A percentile compares a stretch with the other conserved stretches of the same genome.
These are phyloP conservation scores for Schizosaccharomyces octosporus DNA, from an alignment of 805 yeast genomes.

Conservation along the genomic window DNA sequence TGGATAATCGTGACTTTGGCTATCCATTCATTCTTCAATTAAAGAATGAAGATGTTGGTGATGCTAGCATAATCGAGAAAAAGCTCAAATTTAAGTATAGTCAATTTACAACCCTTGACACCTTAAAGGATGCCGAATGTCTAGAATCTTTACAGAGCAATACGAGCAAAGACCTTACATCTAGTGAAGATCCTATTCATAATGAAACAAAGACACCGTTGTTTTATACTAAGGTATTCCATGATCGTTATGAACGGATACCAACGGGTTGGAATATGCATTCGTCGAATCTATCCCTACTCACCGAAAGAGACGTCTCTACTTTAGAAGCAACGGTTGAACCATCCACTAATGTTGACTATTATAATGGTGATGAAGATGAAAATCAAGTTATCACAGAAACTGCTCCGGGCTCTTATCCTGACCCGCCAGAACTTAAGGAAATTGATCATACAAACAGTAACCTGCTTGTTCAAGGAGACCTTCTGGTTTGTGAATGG, in stretches of 20 bases:
- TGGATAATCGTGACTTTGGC: conserved; percentile 28
- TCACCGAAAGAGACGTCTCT: not conserved
- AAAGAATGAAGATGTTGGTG: conserved; percentile 24
- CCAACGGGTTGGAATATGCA: not conserved
- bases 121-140: not conserved
- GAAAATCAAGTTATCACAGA: not conserved
- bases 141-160: not conserved
- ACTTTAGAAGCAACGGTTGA: not conserved
- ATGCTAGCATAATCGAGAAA: conserved; percentile 31
- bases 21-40: conserved; percentile 51
- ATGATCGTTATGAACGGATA: not conserved
- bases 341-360: not conserved
- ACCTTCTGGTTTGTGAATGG: not conserved
- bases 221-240: not conserved
- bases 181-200: not conserved
- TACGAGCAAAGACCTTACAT: not conserved
- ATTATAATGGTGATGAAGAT: not conserved
- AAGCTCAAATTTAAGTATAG: conserved; percentile 20
- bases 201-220: not conserved
- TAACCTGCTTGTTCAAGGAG: not conserved
- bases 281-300: not conserved
- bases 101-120: conserved; percentile 5
- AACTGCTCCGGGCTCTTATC: not conserved
- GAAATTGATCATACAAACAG: not conserved
- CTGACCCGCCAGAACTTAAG: not conserved